Conservation (phyloP, 768 basidiomycete species). For the Naganishia onofrii region DNA sequence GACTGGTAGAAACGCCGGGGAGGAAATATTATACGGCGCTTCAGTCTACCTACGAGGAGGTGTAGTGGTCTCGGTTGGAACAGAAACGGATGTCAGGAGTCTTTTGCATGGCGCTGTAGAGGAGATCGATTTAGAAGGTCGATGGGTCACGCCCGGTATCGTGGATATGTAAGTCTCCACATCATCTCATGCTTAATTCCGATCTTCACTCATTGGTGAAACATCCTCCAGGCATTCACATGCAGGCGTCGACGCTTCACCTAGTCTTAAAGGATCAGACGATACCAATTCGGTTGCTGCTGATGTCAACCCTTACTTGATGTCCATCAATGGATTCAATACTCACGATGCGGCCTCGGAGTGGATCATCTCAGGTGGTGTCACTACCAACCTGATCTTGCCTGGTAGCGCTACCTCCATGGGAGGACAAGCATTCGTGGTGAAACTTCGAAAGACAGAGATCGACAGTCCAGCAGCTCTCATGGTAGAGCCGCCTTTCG, state of each 20-base stretch:
- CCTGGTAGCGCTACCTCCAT: conserved; percentile 59
- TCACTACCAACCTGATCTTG: conserved; percentile 77
- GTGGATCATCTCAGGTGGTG: conserved; percentile 77
- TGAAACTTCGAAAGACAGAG: conserved; percentile 68
- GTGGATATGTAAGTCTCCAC: conserved; percentile 28
- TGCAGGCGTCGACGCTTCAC: conserved; percentile 68
- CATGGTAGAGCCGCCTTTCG: conserved; percentile 71
- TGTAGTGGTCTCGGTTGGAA: conserved; percentile 62
- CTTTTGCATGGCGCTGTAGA: conserved; percentile 54
- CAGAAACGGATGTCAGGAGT: conserved; percentile 57
- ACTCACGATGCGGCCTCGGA: conserved; percentile 74
- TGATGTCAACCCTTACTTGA: conserved; percentile 61
- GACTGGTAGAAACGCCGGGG: conserved; percentile 66
- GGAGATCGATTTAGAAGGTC: conserved; percentile 63
- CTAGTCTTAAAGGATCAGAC: conserved; percentile 56
- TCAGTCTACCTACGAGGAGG: conserved; percentile 67
- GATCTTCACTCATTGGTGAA: not conserved
- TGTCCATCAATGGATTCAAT: conserved; percentile 79
- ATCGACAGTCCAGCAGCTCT: conserved; percentile 68
- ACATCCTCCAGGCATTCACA: conserved; percentile 63
- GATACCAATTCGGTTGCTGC: conserved; percentile 69
- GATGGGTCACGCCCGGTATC: conserved; percentile 72
- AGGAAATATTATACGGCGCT: conserved; percentile 60
- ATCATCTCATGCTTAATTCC: not conserved
- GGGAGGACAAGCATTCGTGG: conserved; percentile 75